These are phyloP conservation scores for Senna tora DNA, from an alignment of 306 rosid genomes.

Conservation along the genomic window DNA sequence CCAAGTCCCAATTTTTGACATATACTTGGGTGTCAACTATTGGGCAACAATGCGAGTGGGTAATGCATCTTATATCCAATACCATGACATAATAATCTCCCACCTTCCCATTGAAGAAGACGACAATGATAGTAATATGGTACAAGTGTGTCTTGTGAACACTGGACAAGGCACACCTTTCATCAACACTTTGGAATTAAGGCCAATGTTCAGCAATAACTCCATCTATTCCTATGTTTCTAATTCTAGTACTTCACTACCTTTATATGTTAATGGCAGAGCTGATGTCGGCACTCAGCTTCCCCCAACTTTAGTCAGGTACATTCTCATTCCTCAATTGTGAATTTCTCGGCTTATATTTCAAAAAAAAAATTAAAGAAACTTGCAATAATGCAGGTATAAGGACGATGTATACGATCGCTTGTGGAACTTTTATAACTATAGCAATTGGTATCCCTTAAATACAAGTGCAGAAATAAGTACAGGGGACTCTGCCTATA, in stretches of 20 bases:
- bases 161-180: not conserved
- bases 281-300: too few relatives aligned
- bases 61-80: not conserved
- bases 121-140: too few relatives aligned
- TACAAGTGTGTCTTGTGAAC: slow-evolving; percentile 14
- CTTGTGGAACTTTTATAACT: not conserved
- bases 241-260: too few relatives aligned
- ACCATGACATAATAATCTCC: not conserved
- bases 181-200: not conserved
- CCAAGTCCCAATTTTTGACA: not conserved
- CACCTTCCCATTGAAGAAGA: not conserved
- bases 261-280: not conserved
- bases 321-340: not conserved
- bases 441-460: not conserved
- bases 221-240: slow-evolving; percentile 10
- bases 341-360: too few relatives aligned
- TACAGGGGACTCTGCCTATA: not conserved
- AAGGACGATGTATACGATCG: not conserved
- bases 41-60: not conserved
- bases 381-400: too few relatives aligned
- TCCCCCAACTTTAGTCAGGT: not conserved
- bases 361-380: too few relatives aligned
- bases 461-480: slow-evolving; percentile 5
- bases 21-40: not conserved
- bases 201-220: not conserved